phyloP scores from a whole-genome alignment of 2,329 filamentous ascomycete genomes.

The Exophiala mesophila region DNA sequence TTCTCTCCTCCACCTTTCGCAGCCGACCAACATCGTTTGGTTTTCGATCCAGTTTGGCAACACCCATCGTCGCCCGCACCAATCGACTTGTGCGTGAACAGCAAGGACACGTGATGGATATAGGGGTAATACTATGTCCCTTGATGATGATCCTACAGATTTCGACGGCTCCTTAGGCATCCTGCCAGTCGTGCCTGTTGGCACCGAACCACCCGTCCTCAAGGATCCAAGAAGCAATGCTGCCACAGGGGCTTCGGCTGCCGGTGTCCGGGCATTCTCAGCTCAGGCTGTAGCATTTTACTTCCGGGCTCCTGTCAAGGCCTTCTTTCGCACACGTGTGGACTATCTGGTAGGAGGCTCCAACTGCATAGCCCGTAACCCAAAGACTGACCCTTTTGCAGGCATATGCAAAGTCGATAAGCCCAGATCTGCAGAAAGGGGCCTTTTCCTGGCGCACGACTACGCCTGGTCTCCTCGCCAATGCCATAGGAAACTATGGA shows the following conservation, averaged over 20 bases:
- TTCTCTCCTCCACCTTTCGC: neutral
- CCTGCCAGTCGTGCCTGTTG: constrained; percentile 17
- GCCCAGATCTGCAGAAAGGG: constrained; percentile 48
- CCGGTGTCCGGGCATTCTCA: constrained; percentile 75
- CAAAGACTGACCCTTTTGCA: constrained; percentile 30
- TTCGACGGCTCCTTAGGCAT: constrained; percentile 20
- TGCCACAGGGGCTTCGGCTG: constrained; percentile 73
- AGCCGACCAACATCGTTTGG: too few relatives aligned
- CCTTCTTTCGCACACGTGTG: constrained; percentile 84
- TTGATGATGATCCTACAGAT: constrained; percentile 24
- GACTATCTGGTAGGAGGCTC: constrained; percentile 60
- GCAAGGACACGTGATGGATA: constrained; percentile 15
- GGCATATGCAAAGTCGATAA: constrained; percentile 61
- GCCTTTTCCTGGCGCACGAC: constrained; percentile 55
- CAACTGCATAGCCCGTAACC: too few relatives aligned
- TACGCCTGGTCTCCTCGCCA: constrained; percentile 56
- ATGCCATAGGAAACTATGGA: constrained; percentile 57
- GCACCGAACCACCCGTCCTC: constrained; percentile 26
- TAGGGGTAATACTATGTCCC: constrained; percentile 19
- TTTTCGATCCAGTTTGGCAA: too few relatives aligned
- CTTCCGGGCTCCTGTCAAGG: constrained; percentile 84
- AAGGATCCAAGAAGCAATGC: constrained; percentile 54
- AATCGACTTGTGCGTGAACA: too few relatives aligned
- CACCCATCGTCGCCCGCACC: too few relatives aligned
- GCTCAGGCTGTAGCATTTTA: constrained; percentile 84